These are phyloP conservation scores for Adansonia rubrostipa DNA, from an alignment of 441 rosid species.

Conservation along the genomic window DNA sequence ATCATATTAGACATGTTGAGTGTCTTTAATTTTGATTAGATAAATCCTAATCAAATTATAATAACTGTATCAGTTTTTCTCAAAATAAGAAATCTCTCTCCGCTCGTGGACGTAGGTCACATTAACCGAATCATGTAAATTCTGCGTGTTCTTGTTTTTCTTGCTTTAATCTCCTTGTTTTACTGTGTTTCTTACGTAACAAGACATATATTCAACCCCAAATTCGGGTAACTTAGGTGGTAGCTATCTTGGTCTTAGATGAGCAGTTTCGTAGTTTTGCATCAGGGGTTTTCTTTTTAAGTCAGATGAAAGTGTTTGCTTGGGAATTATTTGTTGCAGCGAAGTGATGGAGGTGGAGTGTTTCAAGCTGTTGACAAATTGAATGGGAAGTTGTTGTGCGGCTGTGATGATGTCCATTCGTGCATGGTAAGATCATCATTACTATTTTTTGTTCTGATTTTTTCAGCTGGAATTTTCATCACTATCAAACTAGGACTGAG, in stretches of 20 bases:
- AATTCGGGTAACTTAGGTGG: too few relatives aligned
- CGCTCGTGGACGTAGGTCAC: too few relatives aligned
- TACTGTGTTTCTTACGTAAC: too few relatives aligned
- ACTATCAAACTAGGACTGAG: not conserved
- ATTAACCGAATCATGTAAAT: too few relatives aligned
- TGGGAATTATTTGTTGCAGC: conserved; percentile 33
- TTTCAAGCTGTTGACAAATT: conserved; percentile 62
- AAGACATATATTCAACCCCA: too few relatives aligned
- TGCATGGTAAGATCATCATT: conserved; percentile 41
- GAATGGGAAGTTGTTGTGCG: conserved; percentile 62
- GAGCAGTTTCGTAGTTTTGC: not conserved
- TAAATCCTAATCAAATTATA: too few relatives aligned
- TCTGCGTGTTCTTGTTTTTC: too few relatives aligned
- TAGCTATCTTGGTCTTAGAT: not conserved
- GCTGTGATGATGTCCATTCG: conserved; percentile 57
- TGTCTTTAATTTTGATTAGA: too few relatives aligned
- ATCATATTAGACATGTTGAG: too few relatives aligned
- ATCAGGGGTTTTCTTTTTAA: not conserved
- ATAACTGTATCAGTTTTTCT: too few relatives aligned
- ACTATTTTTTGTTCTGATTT: not conserved
- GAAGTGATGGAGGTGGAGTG: conserved; percentile 67
- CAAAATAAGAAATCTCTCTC: too few relatives aligned
- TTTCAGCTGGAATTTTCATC: not conserved
- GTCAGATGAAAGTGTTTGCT: not conserved
- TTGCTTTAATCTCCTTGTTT: too few relatives aligned